Conservation (phyloP, 2,329 filamentous ascomycete genomes). For the Clonostachys rosea region DNA sequence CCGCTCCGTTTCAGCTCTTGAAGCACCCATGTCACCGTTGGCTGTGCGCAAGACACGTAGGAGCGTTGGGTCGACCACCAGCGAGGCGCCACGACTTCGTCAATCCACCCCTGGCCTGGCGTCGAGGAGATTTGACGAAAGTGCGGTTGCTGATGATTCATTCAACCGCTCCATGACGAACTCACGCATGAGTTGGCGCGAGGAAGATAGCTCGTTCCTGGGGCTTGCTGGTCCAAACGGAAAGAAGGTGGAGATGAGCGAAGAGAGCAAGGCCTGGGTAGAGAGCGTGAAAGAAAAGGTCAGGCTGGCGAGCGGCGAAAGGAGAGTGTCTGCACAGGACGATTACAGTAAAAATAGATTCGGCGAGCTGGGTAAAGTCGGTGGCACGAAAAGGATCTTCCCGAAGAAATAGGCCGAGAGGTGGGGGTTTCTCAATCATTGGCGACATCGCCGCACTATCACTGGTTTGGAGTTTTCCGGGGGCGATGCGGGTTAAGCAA, state of each 20-base stretch:
- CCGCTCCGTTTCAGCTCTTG: slow-evolving; percentile 32
- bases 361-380: slow-evolving; percentile 67
- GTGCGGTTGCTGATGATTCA: slow-evolving; percentile 26
- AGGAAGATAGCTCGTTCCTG: slow-evolving; percentile 54
- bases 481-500: no score
- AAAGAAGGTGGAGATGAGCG: slow-evolving; percentile 61
- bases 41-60: slow-evolving; percentile 49
- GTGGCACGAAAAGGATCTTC: slow-evolving; percentile 69
- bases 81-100: slow-evolving; percentile 20
- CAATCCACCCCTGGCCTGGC: slow-evolving; percentile 26
- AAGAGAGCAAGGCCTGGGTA: slow-evolving; percentile 75
- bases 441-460: no score
- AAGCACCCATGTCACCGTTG: slow-evolving; percentile 41
- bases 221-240: slow-evolving; percentile 68
- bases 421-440: no score
- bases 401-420: slow-evolving; percentile 28
- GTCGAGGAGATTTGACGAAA: slow-evolving; percentile 19
- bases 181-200: slow-evolving; percentile 51
- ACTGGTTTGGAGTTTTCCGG: no score
- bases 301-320: slow-evolving; percentile 61
- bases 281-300: slow-evolving; percentile 81
- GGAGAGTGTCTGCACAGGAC: slow-evolving; percentile 20
- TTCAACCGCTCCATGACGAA: slow-evolving; percentile 33
- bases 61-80: slow-evolving; percentile 28
- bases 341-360: slow-evolving; percentile 37